phyloP scores from a whole-genome alignment of 106 monocot species.

The Platanthera zijinensis region DNA sequence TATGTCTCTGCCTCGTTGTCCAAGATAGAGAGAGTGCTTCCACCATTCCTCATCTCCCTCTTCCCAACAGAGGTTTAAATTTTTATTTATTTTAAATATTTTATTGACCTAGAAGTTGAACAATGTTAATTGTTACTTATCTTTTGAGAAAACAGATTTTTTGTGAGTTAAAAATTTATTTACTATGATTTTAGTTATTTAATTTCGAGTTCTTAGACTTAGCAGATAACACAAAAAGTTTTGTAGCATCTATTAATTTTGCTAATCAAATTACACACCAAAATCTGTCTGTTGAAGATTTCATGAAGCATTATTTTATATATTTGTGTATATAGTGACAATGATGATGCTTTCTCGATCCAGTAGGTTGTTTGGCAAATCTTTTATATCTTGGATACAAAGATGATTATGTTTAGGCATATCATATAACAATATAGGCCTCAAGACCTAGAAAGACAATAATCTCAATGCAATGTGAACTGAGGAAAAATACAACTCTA shows the following conservation, averaged over 20 bases:
- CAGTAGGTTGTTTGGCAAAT: conserved; percentile 62
- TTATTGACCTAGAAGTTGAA: not conserved
- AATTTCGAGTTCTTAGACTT: not conserved
- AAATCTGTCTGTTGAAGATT: not conserved
- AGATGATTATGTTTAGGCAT: conserved; percentile 63
- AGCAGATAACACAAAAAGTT: not conserved
- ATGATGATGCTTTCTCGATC: conserved; percentile 88
- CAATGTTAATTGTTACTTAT: not conserved
- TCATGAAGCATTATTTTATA: not conserved
- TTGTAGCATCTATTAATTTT: not conserved
- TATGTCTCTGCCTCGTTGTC: conserved; percentile 15
- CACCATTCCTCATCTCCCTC: not conserved
- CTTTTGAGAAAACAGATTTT: not conserved
- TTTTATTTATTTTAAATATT: not conserved
- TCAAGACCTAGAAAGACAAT: conserved; percentile 61
- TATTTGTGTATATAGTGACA: conserved; percentile 50
- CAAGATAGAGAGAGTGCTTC: conserved; percentile 12
- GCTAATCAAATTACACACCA: not conserved
- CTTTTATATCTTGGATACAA: conserved; percentile 82
- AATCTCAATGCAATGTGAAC: conserved; percentile 68
- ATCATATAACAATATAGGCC: conserved; percentile 65
- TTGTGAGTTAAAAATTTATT: not conserved
- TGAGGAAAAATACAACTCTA: too few species aligned
- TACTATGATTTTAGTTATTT: not conserved
- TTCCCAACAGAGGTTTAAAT: too few species aligned